Evolutionary conservation across 2,329 filamentous ascomycete genomes (phyloP), one percentile per base, ranked within the genome.

Genomic region (Hymenoscyphus fructigenus): DNA sequence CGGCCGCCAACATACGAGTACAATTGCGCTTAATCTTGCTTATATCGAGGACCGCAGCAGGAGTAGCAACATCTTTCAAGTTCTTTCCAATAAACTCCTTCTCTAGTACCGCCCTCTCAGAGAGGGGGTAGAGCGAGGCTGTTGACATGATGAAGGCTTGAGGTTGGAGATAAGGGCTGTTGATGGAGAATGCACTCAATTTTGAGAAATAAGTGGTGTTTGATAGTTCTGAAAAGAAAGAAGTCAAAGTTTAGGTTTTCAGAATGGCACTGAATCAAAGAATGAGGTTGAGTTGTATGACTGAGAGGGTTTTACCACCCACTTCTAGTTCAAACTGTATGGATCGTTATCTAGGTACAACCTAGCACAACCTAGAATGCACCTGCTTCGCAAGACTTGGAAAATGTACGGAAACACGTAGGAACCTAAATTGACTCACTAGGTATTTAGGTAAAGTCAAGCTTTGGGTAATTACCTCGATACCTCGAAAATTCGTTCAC

Each of bases 1-100:
- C 83, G 0, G 90, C 85, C 14, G 86, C 80, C 6, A 92, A 83
- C 90, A 95, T 93, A 41, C 85, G 81, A 66, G 81, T 77, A 76
- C 91, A 94, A 73, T 94, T 92, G 59, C 82, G 79, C 62, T 84
- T 80, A 28, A 92, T 78, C 53, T 89, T 87, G 3, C 86, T 85
- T 12, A 87, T 76, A 74, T 94, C 90, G 15, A 94, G 78, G 50
- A 94, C 81, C 2, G 84, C 85, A 1, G 89, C 84, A 0, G 91
- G 91, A 0, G 87, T 87, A 17, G 84, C 83, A 0, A 92, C 78
- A 57, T 88, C 81, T 59, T 79, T 74, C 20, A 93, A 79, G 2
- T 79, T 81, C 70, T 86, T 84, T 65, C 88, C 88, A 28, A 91
- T 78, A 72, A 84, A 90, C 57, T 71, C 69, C 47, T 76, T 74